These are phyloP conservation scores for Claviceps sp. DNA, from an alignment of 2,329 filamentous ascomycete genomes.

Conservation along the genomic window DNA sequence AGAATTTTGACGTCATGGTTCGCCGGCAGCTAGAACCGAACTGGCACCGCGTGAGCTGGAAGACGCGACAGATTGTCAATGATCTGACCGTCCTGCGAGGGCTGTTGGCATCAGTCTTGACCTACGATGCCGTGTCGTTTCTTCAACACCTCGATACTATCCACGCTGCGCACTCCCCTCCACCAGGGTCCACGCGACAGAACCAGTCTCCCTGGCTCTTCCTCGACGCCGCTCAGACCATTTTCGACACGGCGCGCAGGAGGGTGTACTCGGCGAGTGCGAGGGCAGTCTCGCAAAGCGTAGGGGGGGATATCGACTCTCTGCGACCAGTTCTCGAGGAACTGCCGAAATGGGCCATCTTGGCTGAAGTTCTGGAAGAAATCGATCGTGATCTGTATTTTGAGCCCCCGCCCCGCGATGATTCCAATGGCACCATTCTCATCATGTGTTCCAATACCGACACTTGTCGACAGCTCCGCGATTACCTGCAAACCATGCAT, in stretches of 20 bases:
- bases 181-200: constrained; percentile 73
- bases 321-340: constrained; percentile 79
- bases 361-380: constrained; percentile 85
- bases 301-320: constrained; percentile 37
- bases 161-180: constrained; percentile 76
- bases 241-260: constrained; percentile 80
- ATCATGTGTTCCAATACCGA: constrained; percentile 90
- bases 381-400: constrained; percentile 86
- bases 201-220: constrained; percentile 94
- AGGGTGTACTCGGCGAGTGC: constrained; percentile 69
- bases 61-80: constrained; percentile 86
- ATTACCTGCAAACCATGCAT: constrained; percentile 87
- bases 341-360: constrained; percentile 80
- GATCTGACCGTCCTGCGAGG: constrained; percentile 73
- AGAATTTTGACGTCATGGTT: constrained; percentile 82
- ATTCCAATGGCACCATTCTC: constrained; percentile 81
- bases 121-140: constrained; percentile 82
- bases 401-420: constrained; percentile 61
- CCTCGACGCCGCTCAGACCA: constrained; percentile 83
- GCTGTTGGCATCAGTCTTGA: constrained; percentile 69
- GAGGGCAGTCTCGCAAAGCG: constrained; percentile 30
- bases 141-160: constrained; percentile 91
- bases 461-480: constrained; percentile 76
- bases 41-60: constrained; percentile 93
- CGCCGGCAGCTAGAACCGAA: constrained; percentile 86